phyloP scores from a whole-genome alignment of 192 early-diverging fungal species.

The Backusella australiensis region DNA sequence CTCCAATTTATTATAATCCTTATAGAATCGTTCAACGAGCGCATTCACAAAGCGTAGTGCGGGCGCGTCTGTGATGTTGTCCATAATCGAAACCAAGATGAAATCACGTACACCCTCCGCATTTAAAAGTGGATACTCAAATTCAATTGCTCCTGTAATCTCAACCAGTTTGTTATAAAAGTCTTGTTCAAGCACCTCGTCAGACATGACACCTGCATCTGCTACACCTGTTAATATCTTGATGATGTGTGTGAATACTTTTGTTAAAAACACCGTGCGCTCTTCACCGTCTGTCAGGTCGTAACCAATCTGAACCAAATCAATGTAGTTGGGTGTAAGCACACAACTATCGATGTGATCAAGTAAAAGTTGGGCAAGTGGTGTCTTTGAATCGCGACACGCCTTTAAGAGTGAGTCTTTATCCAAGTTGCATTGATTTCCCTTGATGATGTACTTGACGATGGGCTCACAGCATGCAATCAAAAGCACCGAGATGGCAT shows the following conservation, averaged over 20 bases:
- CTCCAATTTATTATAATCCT: slow-evolving; percentile 23
- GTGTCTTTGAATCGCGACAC: neutral
- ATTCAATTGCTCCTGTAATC: neutral
- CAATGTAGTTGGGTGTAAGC: slow-evolving; percentile 3
- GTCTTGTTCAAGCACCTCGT: neutral
- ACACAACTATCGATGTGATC: neutral
- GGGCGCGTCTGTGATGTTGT: slow-evolving; percentile 39
- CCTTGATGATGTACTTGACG: slow-evolving; percentile 12
- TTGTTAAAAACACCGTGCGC: slow-evolving; percentile 1
- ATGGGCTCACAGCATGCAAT: slow-evolving; percentile 13
- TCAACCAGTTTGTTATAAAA: slow-evolving; percentile 5
- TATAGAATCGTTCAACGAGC: slow-evolving; percentile 37
- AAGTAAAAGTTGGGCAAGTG: neutral
- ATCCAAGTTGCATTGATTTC: neutral
- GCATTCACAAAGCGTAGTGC: slow-evolving; percentile 39
- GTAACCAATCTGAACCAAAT: slow-evolving; percentile 12
- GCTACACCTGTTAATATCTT: slow-evolving; percentile 1
- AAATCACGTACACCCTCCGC: slow-evolving; percentile 39
- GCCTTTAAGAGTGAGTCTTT: neutral
- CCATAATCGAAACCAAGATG: slow-evolving; percentile 36
- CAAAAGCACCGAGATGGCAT: slow-evolving; percentile 9
- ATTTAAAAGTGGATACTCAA: slow-evolving; percentile 16
- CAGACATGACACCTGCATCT: slow-evolving; percentile 9
- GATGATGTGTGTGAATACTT: slow-evolving; percentile 12
- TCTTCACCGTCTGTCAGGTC: neutral